Evolutionary conservation across 345 rosid genomes (phyloP).

Genomic region (Microcos paniculata): DNA sequence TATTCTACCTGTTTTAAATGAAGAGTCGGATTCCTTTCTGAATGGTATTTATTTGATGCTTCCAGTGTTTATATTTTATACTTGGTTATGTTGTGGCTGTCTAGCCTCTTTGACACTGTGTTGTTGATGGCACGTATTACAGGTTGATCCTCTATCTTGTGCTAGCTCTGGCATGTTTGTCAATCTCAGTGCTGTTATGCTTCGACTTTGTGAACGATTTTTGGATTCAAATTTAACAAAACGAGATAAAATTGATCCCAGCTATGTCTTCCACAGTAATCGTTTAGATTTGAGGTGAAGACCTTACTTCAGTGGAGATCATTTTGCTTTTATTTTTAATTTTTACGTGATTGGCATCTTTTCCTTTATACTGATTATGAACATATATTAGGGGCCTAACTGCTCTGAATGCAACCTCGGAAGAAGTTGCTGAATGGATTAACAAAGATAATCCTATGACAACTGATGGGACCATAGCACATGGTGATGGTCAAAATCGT

Average conservation of each 20-base stretch:
- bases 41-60: neutral
- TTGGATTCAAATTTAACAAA: slow-evolving; percentile 74
- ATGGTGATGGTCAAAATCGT: slow-evolving; percentile 47
- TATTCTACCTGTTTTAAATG: neutral
- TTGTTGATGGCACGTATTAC: slow-evolving; percentile 24
- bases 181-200: slow-evolving; percentile 96
- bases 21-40: neutral
- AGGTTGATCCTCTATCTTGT: slow-evolving; percentile 94
- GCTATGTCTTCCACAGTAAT: slow-evolving; percentile 62
- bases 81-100: neutral
- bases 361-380: slow-evolving; percentile 22
- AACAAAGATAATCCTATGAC: slow-evolving; percentile 44
- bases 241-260: slow-evolving; percentile 86
- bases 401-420: slow-evolving; percentile 88
- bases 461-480: slow-evolving; percentile 27
- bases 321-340: slow-evolving; percentile 12
- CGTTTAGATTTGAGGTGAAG: slow-evolving; percentile 86
- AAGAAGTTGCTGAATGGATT: slow-evolving; percentile 86
- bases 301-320: slow-evolving; percentile 3
- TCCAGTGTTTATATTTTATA: neutral
- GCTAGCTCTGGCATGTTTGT: slow-evolving; percentile 99
- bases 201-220: slow-evolving; percentile 87
- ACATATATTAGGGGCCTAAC: slow-evolving; percentile 62
- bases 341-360: slow-evolving; percentile 5
- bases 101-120: neutral